Percentiles rank a stretch among this genome's conserved stretches.
Conservation (phyloP, 2,329 filamentous ascomycete species). For the Emergomyces pasteurianus region DNA sequence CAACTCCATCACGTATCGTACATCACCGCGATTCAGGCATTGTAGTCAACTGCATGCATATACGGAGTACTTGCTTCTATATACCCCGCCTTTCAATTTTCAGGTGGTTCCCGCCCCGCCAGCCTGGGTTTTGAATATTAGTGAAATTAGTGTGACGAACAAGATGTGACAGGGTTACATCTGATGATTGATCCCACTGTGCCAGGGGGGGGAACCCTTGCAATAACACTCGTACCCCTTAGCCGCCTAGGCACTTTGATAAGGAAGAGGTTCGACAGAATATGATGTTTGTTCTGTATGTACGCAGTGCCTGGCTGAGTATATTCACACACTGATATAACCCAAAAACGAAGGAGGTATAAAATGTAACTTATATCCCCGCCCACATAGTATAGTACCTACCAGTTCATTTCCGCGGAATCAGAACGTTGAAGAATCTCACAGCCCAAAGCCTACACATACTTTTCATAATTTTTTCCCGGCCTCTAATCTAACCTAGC, state of each 20-base stretch:
- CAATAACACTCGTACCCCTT: no score
- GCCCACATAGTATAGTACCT: no score
- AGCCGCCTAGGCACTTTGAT: no score
- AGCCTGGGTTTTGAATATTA: not conserved
- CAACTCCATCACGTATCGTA: not conserved
- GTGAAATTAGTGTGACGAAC: not conserved
- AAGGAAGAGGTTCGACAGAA: no score
- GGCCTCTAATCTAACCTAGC: no score
- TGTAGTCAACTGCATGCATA: not conserved
- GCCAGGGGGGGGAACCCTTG: not conserved
- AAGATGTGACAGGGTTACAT: not conserved
- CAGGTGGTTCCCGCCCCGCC: not conserved
- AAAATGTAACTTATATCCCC: not conserved
- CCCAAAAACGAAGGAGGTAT: not conserved
- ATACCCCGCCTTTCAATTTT: not conserved
- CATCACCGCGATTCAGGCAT: not conserved
- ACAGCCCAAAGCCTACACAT: no score
- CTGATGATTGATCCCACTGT: not conserved
- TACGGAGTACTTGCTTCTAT: not conserved
- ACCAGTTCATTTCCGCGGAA: not conserved
- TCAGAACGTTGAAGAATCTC: not conserved
- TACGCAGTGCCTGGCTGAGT: no score
- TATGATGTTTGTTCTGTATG: no score
- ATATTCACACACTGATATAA: no score
- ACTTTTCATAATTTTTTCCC: no score